Evolutionary conservation across 495 filamentous ascomycete genomes (phyloP), one percentile per base, ranked within the genome.

Genomic region (Penicillium lividum): DNA sequence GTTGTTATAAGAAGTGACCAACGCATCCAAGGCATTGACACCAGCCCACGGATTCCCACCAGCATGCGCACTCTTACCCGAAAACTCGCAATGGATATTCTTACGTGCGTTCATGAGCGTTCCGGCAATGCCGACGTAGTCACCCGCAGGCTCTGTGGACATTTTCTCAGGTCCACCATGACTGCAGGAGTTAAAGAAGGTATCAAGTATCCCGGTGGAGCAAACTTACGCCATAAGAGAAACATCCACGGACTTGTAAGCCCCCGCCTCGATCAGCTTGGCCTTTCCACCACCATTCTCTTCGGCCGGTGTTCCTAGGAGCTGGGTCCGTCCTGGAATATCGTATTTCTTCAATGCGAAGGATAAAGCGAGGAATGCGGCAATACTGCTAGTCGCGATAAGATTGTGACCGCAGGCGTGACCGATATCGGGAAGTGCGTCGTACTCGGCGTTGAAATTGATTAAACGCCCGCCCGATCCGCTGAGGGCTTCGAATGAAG

Each of bases 391-490:
- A 0, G 78, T 87, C 6, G 86, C 81, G 57, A 89, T 90, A 1
- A 90, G 81, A 54, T 89, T 89, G 69, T 89, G 86, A 6, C 87
- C 86, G 55, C 86, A 89, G 0, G 85, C 85, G 61, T 90, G 86
- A 36, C 84, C 86, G 38, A 89, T 82, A 3, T 64, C 75, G 0
- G 84, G 84, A 18, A 86, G 72, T 0, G 83, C 82, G 58, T 86
- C 83, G 43, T 79, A 79, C 64, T 80, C 77, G 0, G 75, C 77
- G 51, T 77, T 77, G 68, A 78, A 77, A 45, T 75, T 77, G 57
- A 79, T 63, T 43, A 75, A 54, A 0, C 75, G 76, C 0, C 79
- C 74, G 0, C 73, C 72, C 10, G 68, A 69, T n/a, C 76, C 74
- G 47, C 68, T 73, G 27, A 56, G 31, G 5, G 67, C 73, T 53